Evolutionary conservation across 2,329 filamentous ascomycete genomes (phyloP).

Genomic region (Periconia macrospinosa): DNA sequence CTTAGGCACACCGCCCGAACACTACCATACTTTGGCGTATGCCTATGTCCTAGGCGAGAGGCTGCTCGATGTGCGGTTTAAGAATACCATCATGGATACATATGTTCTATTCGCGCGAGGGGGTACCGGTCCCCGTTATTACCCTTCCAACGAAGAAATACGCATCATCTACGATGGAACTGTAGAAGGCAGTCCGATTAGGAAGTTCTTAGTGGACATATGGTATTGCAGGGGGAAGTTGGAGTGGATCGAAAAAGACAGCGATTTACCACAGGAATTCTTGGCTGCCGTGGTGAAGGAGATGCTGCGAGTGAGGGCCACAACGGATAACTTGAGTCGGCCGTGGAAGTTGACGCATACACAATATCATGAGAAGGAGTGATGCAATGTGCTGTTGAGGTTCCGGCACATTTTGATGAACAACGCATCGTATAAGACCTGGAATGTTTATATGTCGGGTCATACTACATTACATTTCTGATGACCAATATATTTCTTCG

Average conservation of each 20-base stretch:
- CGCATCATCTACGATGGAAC: constrained; percentile 21
- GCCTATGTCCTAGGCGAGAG: constrained; percentile 22
- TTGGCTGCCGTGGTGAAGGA: constrained; percentile 6
- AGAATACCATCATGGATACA: constrained; percentile 17
- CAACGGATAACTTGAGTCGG: constrained; percentile 6
- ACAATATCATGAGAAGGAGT: constrained; percentile 13
- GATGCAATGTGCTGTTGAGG: not conserved
- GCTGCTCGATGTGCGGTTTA: constrained; percentile 16
- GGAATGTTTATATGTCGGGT: no score
- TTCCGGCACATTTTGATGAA: no score
- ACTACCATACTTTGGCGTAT: constrained; percentile 14
- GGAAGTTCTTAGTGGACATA: constrained; percentile 20
- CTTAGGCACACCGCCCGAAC: not conserved
- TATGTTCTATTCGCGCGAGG: constrained; percentile 18
- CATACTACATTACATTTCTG: no score
- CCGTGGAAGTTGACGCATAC: constrained; percentile 15
- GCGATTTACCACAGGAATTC: constrained; percentile 12
- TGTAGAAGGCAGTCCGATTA: constrained; percentile 10
- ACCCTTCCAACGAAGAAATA: constrained; percentile 15
- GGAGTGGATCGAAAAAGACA: constrained; percentile 16
- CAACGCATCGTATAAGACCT: no score
- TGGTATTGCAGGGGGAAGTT: constrained; percentile 19
- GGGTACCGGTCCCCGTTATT: constrained; percentile 3
- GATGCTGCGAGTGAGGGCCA: constrained; percentile 7
- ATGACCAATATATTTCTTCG: no score